Base-by-base conservation (phyloP, 257 asterid genomes). In the Fraxinus cuspidata region DNA sequence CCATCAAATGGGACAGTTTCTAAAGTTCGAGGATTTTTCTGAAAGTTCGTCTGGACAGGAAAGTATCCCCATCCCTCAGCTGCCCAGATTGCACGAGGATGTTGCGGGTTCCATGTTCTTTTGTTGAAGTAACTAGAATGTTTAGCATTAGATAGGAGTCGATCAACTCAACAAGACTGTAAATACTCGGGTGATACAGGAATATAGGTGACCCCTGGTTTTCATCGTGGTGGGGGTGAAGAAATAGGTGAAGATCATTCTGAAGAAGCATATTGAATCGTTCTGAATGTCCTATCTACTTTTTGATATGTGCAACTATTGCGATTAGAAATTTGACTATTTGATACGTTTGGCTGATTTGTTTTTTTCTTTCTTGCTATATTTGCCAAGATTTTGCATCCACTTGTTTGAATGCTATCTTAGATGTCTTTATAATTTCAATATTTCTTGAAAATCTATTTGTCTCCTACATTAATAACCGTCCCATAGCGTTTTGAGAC, bases 101-200 rank as follows among this genome's bases (percentile, higher is more conserved):
- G 94, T 94, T 77, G 94, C 89, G 29, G 85, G 92, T 73, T 92
- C 99, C 70, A 92, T 92, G 99, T 94, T 94, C 88, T 94, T 94
- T 79, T 94, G 99, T 78, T 94, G 90, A 92, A 78, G 37, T 74
- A 28, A 51, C 34, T 19, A 18, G 60, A 25, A 38, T 19, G 3
- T 77, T 71, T 16, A 13, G 42, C 16, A 60, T 27, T 37, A 44
- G 40, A 19, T 70, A 25, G 7, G 4, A 35, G 73, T 44, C 68
- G 23, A 40, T 27, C 13, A 29, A 18, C 56, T 3, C 37, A 47
- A 65, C 37, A 78, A 76, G 23, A 74, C 29, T 77, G 86, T 85
- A 76, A 58, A 84, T 85, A 80, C 72, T 79, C 31, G 6, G 73
- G 38, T 27, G 77, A 18, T 11, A 7, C 21, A 23, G 67, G 15